phyloP scores from a whole-genome alignment of 345 rosid genomes.

The Eucalyptus globulus region DNA sequence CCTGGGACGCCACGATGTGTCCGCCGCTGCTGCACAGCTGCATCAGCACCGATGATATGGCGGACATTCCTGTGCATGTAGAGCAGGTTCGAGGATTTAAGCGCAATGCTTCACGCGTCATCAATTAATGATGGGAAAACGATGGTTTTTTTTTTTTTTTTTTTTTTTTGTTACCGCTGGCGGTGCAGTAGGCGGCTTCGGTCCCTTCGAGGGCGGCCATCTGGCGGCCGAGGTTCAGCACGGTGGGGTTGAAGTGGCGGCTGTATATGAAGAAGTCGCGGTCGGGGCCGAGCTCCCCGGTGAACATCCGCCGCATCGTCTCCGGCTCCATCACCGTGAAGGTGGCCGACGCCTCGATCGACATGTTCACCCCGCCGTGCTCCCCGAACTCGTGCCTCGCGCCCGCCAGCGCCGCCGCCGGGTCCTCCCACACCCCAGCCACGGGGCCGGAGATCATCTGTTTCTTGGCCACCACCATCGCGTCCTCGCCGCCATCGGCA shows the following conservation, averaged over 20 bases:
- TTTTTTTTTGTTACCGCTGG: slow-evolving; percentile 44
- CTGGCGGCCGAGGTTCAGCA: slow-evolving; percentile 81
- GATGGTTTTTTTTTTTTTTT: neutral
- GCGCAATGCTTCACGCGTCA: too few relatives aligned
- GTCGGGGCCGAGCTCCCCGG: slow-evolving; percentile 95
- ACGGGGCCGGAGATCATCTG: slow-evolving; percentile 8
- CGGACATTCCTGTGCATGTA: slow-evolving; percentile 62
- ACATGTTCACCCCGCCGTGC: slow-evolving; percentile 98
- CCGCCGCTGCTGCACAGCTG: slow-evolving; percentile 96
- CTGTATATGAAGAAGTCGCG: slow-evolving; percentile 92
- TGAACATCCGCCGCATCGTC: slow-evolving; percentile 82
- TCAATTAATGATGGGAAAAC: neutral
- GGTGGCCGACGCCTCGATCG: slow-evolving; percentile 97
- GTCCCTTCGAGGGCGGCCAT: slow-evolving; percentile 99
- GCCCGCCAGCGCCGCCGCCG: slow-evolving; percentile 66
- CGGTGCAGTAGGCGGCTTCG: slow-evolving; percentile 94
- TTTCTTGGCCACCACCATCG: slow-evolving; percentile 29
- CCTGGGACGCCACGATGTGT: slow-evolving; percentile 78
- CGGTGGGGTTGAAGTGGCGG: slow-evolving; percentile 98
- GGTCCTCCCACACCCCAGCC: slow-evolving; percentile 31
- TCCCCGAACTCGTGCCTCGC: slow-evolving; percentile 92
- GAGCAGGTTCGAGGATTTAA: too few relatives aligned
- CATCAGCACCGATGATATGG: slow-evolving; percentile 79
- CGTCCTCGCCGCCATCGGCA: slow-evolving; percentile 12
- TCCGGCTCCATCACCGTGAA: slow-evolving; percentile 99